Evolutionary conservation across 257 asterid genomes (phyloP).

Genomic region (Scutellaria barbata): DNA sequence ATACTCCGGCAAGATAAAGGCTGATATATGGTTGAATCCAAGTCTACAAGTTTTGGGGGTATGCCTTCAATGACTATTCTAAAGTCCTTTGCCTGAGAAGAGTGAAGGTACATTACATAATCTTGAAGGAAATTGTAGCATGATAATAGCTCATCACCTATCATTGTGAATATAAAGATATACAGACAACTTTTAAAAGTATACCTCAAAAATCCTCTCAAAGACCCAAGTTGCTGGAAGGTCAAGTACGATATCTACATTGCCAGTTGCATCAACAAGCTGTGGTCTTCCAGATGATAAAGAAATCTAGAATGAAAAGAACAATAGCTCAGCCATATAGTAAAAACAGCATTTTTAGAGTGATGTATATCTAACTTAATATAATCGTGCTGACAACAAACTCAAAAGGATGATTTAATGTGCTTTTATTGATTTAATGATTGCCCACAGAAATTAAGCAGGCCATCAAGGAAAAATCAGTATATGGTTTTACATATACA

Average conservation of each 20-base stretch:
- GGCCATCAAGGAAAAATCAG: neutral
- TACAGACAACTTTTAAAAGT: slow-evolving; percentile 29
- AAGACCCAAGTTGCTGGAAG: slow-evolving; percentile 59
- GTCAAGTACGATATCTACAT: slow-evolving; percentile 65
- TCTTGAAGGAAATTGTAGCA: neutral
- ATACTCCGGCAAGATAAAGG: slow-evolving; percentile 72
- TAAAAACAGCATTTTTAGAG: neutral
- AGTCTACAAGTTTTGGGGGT: slow-evolving; percentile 47
- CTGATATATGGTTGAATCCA: slow-evolving; percentile 45
- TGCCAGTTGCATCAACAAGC: slow-evolving; percentile 92
- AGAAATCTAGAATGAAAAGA: slow-evolving; percentile 61
- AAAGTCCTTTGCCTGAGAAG: slow-evolving; percentile 63
- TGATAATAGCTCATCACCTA: slow-evolving; percentile 1
- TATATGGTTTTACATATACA: slow-evolving; percentile 1
- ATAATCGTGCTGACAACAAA: neutral
- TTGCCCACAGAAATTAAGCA: slow-evolving; percentile 19
- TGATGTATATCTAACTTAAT: slow-evolving; percentile 19
- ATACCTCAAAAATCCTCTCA: slow-evolving; percentile 70
- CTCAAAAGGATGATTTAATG: neutral
- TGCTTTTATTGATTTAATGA: neutral
- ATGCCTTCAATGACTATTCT: slow-evolving; percentile 64
- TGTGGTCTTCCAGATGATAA: slow-evolving; percentile 79
- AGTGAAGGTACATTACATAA: slow-evolving; percentile 23
- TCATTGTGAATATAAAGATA: slow-evolving; percentile 12
- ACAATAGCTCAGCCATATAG: slow-evolving; percentile 31